Evolutionary conservation across 1,139 yeast genomes (phyloP).

Genomic region (Debaryomycetaceae sp.): DNA sequence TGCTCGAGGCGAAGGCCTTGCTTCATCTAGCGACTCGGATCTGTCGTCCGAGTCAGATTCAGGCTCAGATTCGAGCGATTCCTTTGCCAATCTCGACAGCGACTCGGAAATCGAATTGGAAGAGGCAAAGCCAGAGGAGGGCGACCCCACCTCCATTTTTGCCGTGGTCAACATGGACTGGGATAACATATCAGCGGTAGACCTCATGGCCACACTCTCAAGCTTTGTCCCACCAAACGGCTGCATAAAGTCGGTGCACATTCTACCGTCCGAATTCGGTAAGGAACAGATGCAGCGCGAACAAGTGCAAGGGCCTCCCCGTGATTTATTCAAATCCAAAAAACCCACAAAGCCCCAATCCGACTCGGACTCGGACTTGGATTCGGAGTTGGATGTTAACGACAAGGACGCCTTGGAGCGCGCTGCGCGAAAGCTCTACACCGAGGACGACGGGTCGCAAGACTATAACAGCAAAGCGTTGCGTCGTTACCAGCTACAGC

Average conservation of each 20-base stretch:
- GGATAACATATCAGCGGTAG: slow-evolving; percentile 85
- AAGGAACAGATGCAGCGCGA: slow-evolving; percentile 87
- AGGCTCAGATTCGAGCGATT: slow-evolving; percentile 19
- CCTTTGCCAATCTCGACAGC: slow-evolving; percentile 21
- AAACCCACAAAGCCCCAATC: slow-evolving; percentile 13
- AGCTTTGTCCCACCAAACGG: slow-evolving; percentile 81
- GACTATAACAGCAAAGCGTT: slow-evolving; percentile 63
- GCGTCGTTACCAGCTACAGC: slow-evolving; percentile 70
- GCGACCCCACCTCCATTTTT: slow-evolving; percentile 71
- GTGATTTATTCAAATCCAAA: slow-evolving; percentile 53
- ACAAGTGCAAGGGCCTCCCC: slow-evolving; percentile 88
- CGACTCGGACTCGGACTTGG: slow-evolving; percentile 23
- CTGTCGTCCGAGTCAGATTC: slow-evolving; percentile 11
- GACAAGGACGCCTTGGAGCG: slow-evolving; percentile 32
- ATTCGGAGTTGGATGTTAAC: slow-evolving; percentile 31
- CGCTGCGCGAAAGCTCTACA: slow-evolving; percentile 58
- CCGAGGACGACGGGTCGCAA: slow-evolving; percentile 53
- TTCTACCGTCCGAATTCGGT: slow-evolving; percentile 92
- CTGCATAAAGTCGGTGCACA: slow-evolving; percentile 52
- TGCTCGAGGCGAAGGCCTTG: slow-evolving; percentile 58
- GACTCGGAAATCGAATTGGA: slow-evolving; percentile 50
- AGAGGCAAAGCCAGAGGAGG: slow-evolving; percentile 58
- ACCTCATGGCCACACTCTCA: slow-evolving; percentile 79
- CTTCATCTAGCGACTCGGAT: slow-evolving; percentile 12
- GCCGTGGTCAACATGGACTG: slow-evolving; percentile 97